A percentile compares a stretch with the other conserved stretches of the same genome.
Evolutionary conservation across 352 stramenopile genomes (phyloP).

Genomic region (Phytophthora crassamura): DNA sequence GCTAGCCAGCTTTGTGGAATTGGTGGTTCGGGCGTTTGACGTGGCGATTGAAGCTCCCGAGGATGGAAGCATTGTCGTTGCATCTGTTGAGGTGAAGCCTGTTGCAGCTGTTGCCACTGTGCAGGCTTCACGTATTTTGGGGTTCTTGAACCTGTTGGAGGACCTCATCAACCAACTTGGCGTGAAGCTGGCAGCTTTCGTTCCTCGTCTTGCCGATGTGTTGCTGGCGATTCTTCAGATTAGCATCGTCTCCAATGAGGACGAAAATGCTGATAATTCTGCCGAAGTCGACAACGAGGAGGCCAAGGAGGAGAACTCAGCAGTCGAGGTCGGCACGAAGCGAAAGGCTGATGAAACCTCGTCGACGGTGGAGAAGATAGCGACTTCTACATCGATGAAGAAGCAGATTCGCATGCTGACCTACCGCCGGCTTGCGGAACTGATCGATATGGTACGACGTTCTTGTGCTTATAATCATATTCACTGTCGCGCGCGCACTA

Average conservation of each 20-base stretch:
- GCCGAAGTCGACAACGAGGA: conserved; percentile 33
- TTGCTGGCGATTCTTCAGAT: conserved; percentile 76
- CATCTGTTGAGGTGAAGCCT: conserved; percentile 23
- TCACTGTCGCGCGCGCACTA: conserved; percentile 1
- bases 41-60: conserved; percentile 45
- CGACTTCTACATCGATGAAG: conserved; percentile 57
- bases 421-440: conserved; percentile 73
- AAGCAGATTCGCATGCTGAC: conserved; percentile 86
- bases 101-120: conserved; percentile 55
- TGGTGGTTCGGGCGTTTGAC: conserved; percentile 91
- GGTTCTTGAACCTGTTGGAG: conserved; percentile 91
- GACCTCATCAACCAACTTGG: conserved; percentile 89
- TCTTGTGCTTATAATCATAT: background rate
- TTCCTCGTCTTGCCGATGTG: conserved; percentile 80
- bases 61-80: conserved; percentile 17
- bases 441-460: conserved; percentile 65
- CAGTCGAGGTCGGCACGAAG: conserved; percentile 27
- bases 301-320: conserved; percentile 13
- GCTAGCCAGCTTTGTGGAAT: conserved; percentile 86
- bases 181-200: conserved; percentile 81
- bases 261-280: conserved; percentile 29
- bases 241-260: conserved; percentile 42
- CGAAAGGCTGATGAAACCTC: conserved; percentile 21
- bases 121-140: conserved; percentile 81
- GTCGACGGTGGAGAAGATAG: conserved; percentile 14